Evolutionary conservation across 2,329 filamentous ascomycete genomes (phyloP).

Genomic region (Apiospora koreana): DNA sequence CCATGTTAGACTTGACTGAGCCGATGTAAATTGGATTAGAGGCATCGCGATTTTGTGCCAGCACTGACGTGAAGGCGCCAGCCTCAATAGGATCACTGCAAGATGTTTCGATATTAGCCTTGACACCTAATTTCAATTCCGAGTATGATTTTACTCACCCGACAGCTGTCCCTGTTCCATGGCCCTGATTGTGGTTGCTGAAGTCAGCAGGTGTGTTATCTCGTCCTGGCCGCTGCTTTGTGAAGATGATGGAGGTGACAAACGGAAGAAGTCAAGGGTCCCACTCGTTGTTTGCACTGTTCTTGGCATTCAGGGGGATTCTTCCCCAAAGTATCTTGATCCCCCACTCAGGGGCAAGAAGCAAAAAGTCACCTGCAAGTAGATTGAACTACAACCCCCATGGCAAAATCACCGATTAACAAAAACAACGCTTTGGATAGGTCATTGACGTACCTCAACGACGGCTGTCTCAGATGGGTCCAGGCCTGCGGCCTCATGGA

Average conservation of each 20-base stretch:
- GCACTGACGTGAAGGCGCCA: slow-evolving; percentile 25
- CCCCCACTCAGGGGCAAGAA: not conserved
- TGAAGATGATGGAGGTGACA: too few relatives aligned
- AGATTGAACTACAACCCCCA: not conserved
- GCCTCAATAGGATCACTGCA: slow-evolving; percentile 22
- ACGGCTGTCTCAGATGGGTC: not conserved
- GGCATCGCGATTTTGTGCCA: slow-evolving; percentile 21
- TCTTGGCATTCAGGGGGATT: not conserved
- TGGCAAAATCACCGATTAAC: not conserved
- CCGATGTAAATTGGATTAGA: slow-evolving; percentile 28
- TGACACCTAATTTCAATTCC: slow-evolving; percentile 20
- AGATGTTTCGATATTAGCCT: not conserved
- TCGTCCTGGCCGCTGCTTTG: not conserved
- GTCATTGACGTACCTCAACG: not conserved
- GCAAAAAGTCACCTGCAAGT: too few relatives aligned
- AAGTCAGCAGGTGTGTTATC: not conserved
- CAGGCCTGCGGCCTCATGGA: not conserved
- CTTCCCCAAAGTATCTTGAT: not conserved
- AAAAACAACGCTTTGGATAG: not conserved
- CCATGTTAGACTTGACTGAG: slow-evolving; percentile 24
- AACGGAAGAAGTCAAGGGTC: not conserved
- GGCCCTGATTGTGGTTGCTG: not conserved
- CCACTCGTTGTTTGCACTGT: not conserved
- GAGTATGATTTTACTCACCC: slow-evolving; percentile 13
- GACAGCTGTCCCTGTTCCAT: not conserved